Conservation (phyloP, 495 filamentous ascomycete species). For the Penicillium manginii region DNA sequence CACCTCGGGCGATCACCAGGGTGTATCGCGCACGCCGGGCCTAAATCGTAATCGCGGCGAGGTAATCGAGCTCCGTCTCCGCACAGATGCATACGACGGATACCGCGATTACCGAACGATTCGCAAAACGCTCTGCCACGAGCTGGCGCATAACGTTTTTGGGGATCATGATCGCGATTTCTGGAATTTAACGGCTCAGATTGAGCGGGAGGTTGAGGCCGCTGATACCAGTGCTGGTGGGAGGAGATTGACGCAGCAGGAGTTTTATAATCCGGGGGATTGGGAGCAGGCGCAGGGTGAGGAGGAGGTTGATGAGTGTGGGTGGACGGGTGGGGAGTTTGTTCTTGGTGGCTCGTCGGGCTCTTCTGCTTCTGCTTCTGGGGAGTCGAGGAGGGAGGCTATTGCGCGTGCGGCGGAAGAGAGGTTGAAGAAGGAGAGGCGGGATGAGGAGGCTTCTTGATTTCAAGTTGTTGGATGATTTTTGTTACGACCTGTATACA, state of each 20-base stretch:
- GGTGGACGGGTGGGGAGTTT: slow-evolving; percentile 88
- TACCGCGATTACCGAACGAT: slow-evolving; percentile 91
- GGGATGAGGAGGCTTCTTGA: slow-evolving; percentile 28
- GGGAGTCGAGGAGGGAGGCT: slow-evolving; percentile 66
- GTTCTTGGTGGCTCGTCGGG: slow-evolving; percentile 66
- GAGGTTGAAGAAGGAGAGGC: slow-evolving; percentile 58
- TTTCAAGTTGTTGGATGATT: background rate
- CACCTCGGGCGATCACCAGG: slow-evolving; percentile 65
- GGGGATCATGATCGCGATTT: slow-evolving; percentile 82
- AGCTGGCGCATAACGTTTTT: slow-evolving; percentile 90
- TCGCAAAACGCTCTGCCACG: slow-evolving; percentile 89
- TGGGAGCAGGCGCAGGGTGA: slow-evolving; percentile 48
- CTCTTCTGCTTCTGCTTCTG: slow-evolving; percentile 28
- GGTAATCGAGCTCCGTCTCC: slow-evolving; percentile 85
- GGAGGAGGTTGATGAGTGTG: slow-evolving; percentile 71
- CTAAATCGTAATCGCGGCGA: slow-evolving; percentile 87
- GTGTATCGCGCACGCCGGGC: slow-evolving; percentile 71
- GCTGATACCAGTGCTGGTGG: slow-evolving; percentile 78
- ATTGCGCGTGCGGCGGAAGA: slow-evolving; percentile 77
- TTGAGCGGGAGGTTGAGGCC: slow-evolving; percentile 82
- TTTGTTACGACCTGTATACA: background rate
- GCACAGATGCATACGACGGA: slow-evolving; percentile 93
- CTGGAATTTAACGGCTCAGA: slow-evolving; percentile 82
- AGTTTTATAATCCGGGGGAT: slow-evolving; percentile 72
- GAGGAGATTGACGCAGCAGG: slow-evolving; percentile 61